Base-by-base conservation (phyloP, 345 rosid species). In the Euclidium syriacum region DNA sequence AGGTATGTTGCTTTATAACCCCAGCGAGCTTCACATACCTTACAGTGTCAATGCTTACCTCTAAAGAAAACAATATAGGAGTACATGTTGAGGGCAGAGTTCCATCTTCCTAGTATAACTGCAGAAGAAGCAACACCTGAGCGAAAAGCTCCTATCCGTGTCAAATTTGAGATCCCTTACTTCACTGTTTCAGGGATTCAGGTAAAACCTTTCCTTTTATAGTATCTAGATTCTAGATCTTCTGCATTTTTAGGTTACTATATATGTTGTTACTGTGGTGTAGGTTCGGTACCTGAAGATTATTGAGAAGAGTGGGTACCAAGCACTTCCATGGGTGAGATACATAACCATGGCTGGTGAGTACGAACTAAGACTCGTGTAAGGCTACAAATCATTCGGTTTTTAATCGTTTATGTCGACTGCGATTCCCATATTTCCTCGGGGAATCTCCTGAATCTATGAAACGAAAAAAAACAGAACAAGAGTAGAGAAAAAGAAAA, bases 341-440 rank as follows among this genome's bases (percentile, higher is more conserved):
- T 92, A 86, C 79, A 92, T 92, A 65, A 89, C 98, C 35, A 92
- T 84, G 96, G 98, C 94, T 40, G 98, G 96, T 43, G 98, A 92
- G 68, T 92, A 92, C 30, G 95, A 92, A 67, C 81, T 89, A 52
- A 75, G 98, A 73, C 91, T 91, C 58, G 67, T 81, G 62, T 84
- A 58, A 71, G 53, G 63, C 47, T 39, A n/a, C n/a, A n/a, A n/a
- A n/a, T n/a, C 68, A 30, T 64, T 34, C 27, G 18, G 2, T 34
- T 68, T 44, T 43, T n/a, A n/a, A 19, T 52, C 19, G n/a, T 50
- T 29, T 18, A 27, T 57, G 16, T 18, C 46, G 23, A 47, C 10
- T 46, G 15, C 48, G 47, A 23, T 58, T 20, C 34, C 73, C 43
- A 27, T 38, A 22, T 59, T n/a, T 20, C 43, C 43, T 62, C 26